Evolutionary conservation across 805 yeast genomes (phyloP).

Genomic region (Wickerhamiella nectarea): DNA sequence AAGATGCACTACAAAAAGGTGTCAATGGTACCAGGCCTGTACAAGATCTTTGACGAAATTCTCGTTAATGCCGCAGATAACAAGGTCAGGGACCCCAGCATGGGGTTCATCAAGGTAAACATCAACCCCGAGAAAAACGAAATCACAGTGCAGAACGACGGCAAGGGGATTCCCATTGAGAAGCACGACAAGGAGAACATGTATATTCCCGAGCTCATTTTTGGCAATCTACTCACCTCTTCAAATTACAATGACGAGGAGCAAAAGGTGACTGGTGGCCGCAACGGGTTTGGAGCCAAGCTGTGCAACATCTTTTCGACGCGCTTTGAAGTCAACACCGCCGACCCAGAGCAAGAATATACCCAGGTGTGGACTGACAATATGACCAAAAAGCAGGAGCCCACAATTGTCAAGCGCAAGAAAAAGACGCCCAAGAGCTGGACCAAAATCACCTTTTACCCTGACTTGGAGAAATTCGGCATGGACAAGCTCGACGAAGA

Average conservation of each 20-base stretch:
- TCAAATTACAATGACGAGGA: constrained; percentile 92
- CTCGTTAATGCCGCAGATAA: constrained; percentile 97
- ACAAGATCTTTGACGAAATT: constrained; percentile 93
- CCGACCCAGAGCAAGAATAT: constrained; percentile 62
- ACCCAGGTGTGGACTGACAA: constrained; percentile 77
- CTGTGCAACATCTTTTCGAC: constrained; percentile 91
- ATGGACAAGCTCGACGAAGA: constrained; percentile 81
- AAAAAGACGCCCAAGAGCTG: constrained; percentile 41
- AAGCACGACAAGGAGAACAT: constrained; percentile 81
- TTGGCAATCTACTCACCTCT: constrained; percentile 88
- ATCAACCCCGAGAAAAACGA: constrained; percentile 62
- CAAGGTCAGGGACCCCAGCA: constrained; percentile 83
- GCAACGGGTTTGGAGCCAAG: constrained; percentile 97
- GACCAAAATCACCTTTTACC: constrained; percentile 77
- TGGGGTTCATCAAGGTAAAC: constrained; percentile 75
- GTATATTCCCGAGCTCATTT: constrained; percentile 90
- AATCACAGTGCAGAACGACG: constrained; percentile 80
- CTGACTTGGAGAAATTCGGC: constrained; percentile 71
- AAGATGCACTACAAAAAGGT: constrained; percentile 45
- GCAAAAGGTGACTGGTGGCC: constrained; percentile 94
- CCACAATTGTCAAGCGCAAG: constrained; percentile 43
- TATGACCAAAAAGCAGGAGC: constrained; percentile 66
- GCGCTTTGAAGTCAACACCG: constrained; percentile 75
- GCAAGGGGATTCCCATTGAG: constrained; percentile 89
- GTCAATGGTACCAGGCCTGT: constrained; percentile 84